Evolutionary conservation across 2,329 filamentous ascomycete species (phyloP), one percentile per base, ranked within the genome.

Genomic region (Proliferodiscus dingleyae): DNA sequence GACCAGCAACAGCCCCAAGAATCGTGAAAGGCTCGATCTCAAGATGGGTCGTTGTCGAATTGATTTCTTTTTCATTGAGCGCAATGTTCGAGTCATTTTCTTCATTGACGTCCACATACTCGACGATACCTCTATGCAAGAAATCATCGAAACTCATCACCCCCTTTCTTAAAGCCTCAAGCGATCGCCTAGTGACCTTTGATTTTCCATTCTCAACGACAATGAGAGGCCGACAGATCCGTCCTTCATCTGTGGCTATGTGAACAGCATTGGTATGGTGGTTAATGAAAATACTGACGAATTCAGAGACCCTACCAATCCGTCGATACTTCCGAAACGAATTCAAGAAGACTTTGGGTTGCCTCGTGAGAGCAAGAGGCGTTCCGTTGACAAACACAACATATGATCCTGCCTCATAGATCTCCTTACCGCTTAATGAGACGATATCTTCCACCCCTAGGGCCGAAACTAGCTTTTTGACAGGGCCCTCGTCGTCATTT

Each of bases 1-100:
- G 74, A 34, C 93, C 93, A 30, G 93, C 93, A 21, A 98, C 93
- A 37, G 93, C 93, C 21, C 93, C 93, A 11, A 98, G 78, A 40
- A 98, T 85, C 1, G 93, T 98, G 63, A 98, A 98, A 0, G 94
- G 94, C 64, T 98, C 93, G 51, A 98, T 97, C 67, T 98, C 93
- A 49, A 97, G 73, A 68, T 98, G 94, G 0, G 93, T 98, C 0
- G 89, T 94, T 43, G 83, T 81, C 51, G 82, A 78, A 15, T 81
- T 85, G 54, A 97, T 88, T 49, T 95, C 84, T 18, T 82, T 76
- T 62, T 97, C 91, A 59, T 90, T 90, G 15, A 96, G 79, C 3
- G 91, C 87, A 55, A 98, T 94, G 45, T 95, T 84, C 0, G 89
- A 86, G 59, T 98, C 93, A 61, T 98, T 95, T 68, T 98, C 93